Base-by-base conservation (phyloP, 805 yeast species). In the Kluyveromyces wickerhamii region DNA sequence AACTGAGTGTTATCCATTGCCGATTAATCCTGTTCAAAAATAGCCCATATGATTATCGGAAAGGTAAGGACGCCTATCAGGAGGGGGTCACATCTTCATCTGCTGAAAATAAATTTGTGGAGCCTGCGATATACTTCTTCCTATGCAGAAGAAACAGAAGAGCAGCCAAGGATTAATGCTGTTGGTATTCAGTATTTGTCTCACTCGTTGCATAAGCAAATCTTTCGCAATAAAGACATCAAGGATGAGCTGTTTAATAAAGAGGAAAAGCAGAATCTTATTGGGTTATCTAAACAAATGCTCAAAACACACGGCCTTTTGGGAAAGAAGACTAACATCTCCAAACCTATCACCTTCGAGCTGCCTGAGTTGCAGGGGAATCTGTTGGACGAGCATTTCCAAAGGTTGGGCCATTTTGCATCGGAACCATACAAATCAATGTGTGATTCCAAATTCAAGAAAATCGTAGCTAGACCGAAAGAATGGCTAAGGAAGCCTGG, bases 181-280 rank as follows among this genome's bases (percentile, higher is more conserved):
- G 80, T 82, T 6, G 94, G 94, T 0, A 81, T 85, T 18, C 95
- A 86, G 51, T 80, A 83, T 44, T 60, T 85, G 14, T 74, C 92
- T 0, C 56, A 61, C 3, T 61, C 63, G 0, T 52, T 85, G 9
- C 87, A 77, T 37, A 40, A 48, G 11, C 84, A 78, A 45, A 51
- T 85, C 1, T 86, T 84, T 51, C 42, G 48, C 21, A 17, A 36
- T 35, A 27, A 46, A 43, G 8, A 41, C 52, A 38, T 53, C 50
- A 23, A 52, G 40, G 47, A 47, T 40, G 17, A 39, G 3, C 34
- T 38, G 4, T 41, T 45, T 18, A 34, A 52, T 4, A 23, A 29
- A 2, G 42, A 45, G 19, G 52, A 57, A 22, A 51, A 59, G 19
- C 47, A 59, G 18, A 44, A 38, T 22, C 62, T 72, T 18, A 54